Conservation (phyloP, 2,329 filamentous ascomycete genomes). For the Pseudogymnoascus sp. region DNA sequence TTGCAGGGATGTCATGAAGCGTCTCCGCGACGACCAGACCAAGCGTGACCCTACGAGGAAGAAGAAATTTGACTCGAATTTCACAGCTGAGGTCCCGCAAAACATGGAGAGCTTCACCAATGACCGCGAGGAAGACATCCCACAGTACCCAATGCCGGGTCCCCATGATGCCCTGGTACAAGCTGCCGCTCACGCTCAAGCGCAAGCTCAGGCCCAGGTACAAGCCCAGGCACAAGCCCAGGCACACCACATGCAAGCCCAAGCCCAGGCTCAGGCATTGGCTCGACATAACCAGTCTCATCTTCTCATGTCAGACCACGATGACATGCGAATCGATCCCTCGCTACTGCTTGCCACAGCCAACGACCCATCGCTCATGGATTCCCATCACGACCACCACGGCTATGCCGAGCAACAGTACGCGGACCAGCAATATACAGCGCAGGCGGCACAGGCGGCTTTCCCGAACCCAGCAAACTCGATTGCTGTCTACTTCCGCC, state of each 20-base stretch:
- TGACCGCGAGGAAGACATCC: background rate
- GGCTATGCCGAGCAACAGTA: conserved; percentile 20
- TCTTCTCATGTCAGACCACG: conserved; percentile 29
- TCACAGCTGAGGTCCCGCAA: conserved; percentile 20
- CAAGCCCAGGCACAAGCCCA: conserved; percentile 11
- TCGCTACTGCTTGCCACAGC: conserved; percentile 48
- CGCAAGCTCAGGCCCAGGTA: conserved; percentile 16
- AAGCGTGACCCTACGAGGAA: conserved; percentile 43
- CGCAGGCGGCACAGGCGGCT: conserved; percentile 32
- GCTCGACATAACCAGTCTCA: conserved; percentile 11
- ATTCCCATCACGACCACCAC: conserved; percentile 28
- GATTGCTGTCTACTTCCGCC: conserved; percentile 59
- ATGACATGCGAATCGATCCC: conserved; percentile 54
- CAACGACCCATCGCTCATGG: conserved; percentile 27
- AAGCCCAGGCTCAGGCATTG: conserved; percentile 15
- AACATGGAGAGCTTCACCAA: background rate
- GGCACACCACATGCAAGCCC: conserved; percentile 9
- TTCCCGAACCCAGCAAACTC: conserved; percentile 28
- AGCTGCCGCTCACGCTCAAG: conserved; percentile 24
- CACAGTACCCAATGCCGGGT: background rate
- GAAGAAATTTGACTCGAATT: conserved; percentile 31
- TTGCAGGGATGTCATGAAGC: conserved; percentile 69
- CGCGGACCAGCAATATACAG: conserved; percentile 27
- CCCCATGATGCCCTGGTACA: conserved; percentile 20
- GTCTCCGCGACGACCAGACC: conserved; percentile 58